A percentile compares a stretch with the other conserved stretches of the same genome.
These are phyloP conservation scores for Septoria linicola DNA, from an alignment of 2,329 filamentous ascomycete genomes.

Conservation along the genomic window DNA sequence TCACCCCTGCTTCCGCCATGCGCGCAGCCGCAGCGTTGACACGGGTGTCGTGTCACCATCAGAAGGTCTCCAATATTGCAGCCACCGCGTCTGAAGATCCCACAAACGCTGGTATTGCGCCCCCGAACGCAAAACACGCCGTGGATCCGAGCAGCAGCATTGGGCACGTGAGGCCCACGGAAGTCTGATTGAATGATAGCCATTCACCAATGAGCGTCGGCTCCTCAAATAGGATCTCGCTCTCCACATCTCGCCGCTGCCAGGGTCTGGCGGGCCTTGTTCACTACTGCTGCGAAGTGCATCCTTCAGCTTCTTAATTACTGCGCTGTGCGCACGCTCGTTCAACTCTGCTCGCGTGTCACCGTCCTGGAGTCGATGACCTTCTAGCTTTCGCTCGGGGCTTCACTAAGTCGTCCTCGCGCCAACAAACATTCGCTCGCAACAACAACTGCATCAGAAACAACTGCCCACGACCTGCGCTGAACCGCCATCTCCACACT, in stretches of 20 bases:
- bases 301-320: background rate
- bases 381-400: constrained; percentile 1
- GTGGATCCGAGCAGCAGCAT: background rate
- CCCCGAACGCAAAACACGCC: constrained; percentile 2
- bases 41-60: constrained; percentile 9
- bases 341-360: constrained; percentile 6
- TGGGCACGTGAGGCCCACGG: background rate
- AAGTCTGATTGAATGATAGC: background rate
- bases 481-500: background rate
- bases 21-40: background rate
- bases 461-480: background rate
- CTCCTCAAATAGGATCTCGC: background rate
- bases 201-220: background rate
- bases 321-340: background rate
- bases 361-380: background rate
- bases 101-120: background rate
- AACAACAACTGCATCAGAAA: too few species aligned
- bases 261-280: background rate
- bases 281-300: background rate
- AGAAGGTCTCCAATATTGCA: background rate
- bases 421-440: background rate
- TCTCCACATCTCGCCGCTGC: background rate
- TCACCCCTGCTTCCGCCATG: background rate
- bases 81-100: background rate
- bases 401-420: background rate